Evolutionary conservation across 768 basidiomycete species (phyloP), one percentile per base, ranked within the genome.

Genomic region (Tephrocybe sp.): DNA sequence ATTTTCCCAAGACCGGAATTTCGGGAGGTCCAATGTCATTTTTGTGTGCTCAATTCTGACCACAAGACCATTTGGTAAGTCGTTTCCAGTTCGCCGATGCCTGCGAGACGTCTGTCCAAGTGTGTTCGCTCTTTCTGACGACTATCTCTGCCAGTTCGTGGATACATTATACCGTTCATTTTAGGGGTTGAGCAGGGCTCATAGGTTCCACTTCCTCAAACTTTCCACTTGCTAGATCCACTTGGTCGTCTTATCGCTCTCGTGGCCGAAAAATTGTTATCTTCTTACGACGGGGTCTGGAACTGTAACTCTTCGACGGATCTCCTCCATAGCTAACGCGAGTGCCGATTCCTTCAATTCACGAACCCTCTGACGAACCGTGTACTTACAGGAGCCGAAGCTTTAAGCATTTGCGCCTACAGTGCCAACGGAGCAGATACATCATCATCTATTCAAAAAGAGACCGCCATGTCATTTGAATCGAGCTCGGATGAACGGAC

Each of bases 401-500:
- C 48, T 44, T 44, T 29, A 36, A 37, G 42, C 30, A 9, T 34
- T 49, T 42, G n/a, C n/a, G n/a, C n/a, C n/a, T n/a, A n/a, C n/a
- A 27, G 47, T 37, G 18, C 27, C 24, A 13, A 37, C 45, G 10
- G 16, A 22, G 24, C 18, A 18, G 18, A 39, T n/a, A 46, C 23
- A 38, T 25, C 21, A 9, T 13, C 18, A 13, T 25, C 29, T 15
- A 3, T 31, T 22, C 44, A 45, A 8, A 11, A 42, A 15, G 30
- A 24, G 12, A 25, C 18, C 22, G 41, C 16, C 22, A 58, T 58
- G 57, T 56, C 57, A 9, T 21, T 29, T 24, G 49, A 53, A 39
- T 50, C 47, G n/a, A 42, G 33, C 34, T 47, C 54, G 22, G 46
- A 42, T 42, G 57, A 56, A 3, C 48, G 13, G 16, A 42, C 47